Evolutionary conservation across 495 filamentous ascomycete species (phyloP).

Genomic region (Hyaloscypha finlandica): DNA sequence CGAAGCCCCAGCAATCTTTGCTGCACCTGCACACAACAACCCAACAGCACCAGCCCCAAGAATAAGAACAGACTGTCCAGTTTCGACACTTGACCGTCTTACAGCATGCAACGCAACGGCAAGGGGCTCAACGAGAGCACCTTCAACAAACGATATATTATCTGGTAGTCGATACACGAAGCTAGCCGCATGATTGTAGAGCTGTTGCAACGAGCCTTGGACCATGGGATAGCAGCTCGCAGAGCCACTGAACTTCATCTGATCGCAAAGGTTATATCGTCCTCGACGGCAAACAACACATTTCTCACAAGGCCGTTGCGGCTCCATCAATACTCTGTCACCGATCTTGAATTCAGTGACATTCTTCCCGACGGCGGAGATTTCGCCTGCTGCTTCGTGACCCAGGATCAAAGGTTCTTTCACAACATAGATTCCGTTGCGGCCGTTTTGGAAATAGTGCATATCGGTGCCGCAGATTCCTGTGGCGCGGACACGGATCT

Average conservation of each 20-base stretch:
- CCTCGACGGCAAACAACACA: conserved; percentile 65
- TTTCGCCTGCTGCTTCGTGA: conserved; percentile 57
- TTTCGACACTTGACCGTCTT: conserved; percentile 52
- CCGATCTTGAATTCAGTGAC: conserved; percentile 49
- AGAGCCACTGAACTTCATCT: conserved; percentile 72
- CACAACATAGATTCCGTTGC: conserved; percentile 63
- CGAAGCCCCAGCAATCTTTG: conserved; percentile 54
- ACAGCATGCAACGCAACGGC: conserved; percentile 76
- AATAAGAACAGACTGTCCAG: conserved; percentile 57
- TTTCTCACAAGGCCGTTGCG: conserved; percentile 67
- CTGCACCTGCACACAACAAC: conserved; percentile 65
- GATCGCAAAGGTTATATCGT: conserved; percentile 79
- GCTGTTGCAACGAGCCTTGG: conserved; percentile 79
- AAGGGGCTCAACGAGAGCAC: conserved; percentile 76
- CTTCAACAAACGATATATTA: conserved; percentile 59
- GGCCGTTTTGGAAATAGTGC: conserved; percentile 64
- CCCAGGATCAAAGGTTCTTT: conserved; percentile 60
- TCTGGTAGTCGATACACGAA: conserved; percentile 66
- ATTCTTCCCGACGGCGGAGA: conserved; percentile 48
- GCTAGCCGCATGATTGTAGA: conserved; percentile 68
- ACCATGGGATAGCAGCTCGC: conserved; percentile 73
- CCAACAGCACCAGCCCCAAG: conserved; percentile 82
- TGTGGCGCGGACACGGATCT: conserved; percentile 36
- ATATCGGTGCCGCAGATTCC: conserved; percentile 67
- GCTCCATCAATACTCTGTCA: conserved; percentile 76